These are phyloP conservation scores for Juglanconis oblonga DNA, from an alignment of 2,329 filamentous ascomycete genomes.

Conservation along the genomic window DNA sequence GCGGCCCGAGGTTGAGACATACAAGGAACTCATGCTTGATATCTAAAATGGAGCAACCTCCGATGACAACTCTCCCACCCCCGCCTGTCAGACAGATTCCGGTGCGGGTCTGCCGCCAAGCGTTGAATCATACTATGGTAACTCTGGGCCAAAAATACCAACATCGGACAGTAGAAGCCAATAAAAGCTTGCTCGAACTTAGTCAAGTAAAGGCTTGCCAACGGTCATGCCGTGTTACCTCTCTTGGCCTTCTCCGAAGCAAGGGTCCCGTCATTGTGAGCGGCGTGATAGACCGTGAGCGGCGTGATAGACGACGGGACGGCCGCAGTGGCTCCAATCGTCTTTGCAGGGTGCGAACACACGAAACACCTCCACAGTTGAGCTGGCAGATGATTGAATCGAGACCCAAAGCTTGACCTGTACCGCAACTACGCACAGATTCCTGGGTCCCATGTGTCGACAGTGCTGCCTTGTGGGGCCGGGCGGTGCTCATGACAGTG, in stretches of 20 bases:
- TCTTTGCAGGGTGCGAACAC: background rate
- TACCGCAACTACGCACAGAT: background rate
- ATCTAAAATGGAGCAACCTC: background rate
- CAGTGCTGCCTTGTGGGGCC: background rate
- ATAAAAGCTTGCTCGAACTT: background rate
- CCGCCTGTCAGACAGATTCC: background rate
- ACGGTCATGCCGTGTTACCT: background rate
- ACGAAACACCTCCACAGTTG: background rate
- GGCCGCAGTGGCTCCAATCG: background rate
- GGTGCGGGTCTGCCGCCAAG: background rate
- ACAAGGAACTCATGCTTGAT: background rate
- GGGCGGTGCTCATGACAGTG: background rate
- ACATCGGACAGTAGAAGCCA: background rate
- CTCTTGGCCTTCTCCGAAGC: background rate
- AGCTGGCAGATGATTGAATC: background rate
- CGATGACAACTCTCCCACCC: background rate
- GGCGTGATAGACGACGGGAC: background rate
- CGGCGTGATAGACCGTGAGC: background rate
- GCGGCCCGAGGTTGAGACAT: background rate
- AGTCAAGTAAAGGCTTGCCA: background rate
- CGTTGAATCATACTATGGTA: background rate
- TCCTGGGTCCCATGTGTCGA: background rate
- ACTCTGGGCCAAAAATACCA: background rate
- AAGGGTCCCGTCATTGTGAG: background rate
- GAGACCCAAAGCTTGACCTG: background rate